Percentiles rank a stretch among this genome's conserved stretches.
These are phyloP conservation scores for Guyanaporus albipodus DNA, from an alignment of 768 basidiomycete genomes.

Conservation along the genomic window DNA sequence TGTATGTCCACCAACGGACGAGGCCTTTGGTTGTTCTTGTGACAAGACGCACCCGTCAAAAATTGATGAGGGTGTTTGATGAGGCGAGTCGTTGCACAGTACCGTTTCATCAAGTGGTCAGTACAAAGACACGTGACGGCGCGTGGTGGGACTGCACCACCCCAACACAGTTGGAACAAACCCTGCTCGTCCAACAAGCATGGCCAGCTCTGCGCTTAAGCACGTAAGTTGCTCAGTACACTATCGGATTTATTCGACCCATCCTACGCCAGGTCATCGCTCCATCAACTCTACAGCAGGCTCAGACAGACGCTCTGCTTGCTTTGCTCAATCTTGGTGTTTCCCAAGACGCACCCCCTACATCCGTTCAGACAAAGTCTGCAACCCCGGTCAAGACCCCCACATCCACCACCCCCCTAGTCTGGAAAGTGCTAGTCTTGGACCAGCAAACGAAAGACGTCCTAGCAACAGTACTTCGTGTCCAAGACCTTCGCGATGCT, in stretches of 20 bases:
- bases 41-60: too few relatives aligned
- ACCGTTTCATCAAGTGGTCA: too few relatives aligned
- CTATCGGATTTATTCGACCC: constrained; percentile 15
- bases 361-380: constrained; percentile 22
- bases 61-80: too few relatives aligned
- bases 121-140: constrained; percentile 18
- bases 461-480: constrained; percentile 89
- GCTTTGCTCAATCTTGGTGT: constrained; percentile 80
- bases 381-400: constrained; percentile 46
- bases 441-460: constrained; percentile 97
- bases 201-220: constrained; percentile 45
- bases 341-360: constrained; percentile 34
- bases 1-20: too few relatives aligned
- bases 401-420: constrained; percentile 61
- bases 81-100: too few relatives aligned
- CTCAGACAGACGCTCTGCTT: constrained; percentile 82
- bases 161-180: background rate
- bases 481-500: constrained; percentile 94
- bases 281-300: constrained; percentile 72
- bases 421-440: constrained; percentile 95
- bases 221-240: constrained; percentile 33
- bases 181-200: constrained; percentile 19
- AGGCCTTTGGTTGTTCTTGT: too few relatives aligned
- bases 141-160: background rate
- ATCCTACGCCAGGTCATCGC: constrained; percentile 37